These are phyloP conservation scores for Nicotiana sylvestris DNA, from an alignment of 257 asterid genomes.

Conservation along the genomic window DNA sequence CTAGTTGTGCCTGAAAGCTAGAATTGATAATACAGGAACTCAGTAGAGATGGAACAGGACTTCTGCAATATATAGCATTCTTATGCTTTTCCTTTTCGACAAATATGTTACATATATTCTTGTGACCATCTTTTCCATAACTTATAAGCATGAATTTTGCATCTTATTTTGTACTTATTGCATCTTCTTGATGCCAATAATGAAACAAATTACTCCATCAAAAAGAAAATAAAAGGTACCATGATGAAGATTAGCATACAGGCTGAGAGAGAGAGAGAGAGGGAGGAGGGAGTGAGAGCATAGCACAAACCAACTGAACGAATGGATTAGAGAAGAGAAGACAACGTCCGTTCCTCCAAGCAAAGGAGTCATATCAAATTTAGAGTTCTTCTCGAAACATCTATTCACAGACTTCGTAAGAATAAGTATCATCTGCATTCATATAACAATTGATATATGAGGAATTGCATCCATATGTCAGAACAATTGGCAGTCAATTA, in stretches of 20 bases:
- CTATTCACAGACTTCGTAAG: conserved; percentile 92
- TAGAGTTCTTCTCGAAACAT: conserved; percentile 94
- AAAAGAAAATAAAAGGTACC: neutral
- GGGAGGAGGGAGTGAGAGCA: conserved; percentile 16
- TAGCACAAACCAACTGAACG: conserved; percentile 79
- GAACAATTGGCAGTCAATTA: neutral
- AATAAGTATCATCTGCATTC: conserved; percentile 87
- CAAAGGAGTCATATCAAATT: conserved; percentile 93
- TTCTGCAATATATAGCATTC: neutral
- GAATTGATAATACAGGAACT: neutral
- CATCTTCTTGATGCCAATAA: no score
- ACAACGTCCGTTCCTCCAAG: conserved; percentile 97
- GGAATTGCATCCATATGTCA: conserved; percentile 6
- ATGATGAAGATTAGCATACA: conserved; percentile 4
- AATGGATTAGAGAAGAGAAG: conserved; percentile 93
- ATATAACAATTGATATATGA: conserved; percentile 22
- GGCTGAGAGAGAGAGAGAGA: conserved; percentile 10
- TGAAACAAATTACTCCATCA: no score
- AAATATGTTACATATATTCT: neutral
- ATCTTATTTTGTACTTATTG: no score
- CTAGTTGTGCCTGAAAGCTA: neutral
- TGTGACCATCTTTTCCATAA: neutral
- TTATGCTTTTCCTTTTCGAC: neutral
- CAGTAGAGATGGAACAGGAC: neutral
- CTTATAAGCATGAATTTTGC: neutral